Evolutionary conservation across 202 grass and related monocot species (phyloP).

Genomic region (Alloteropsis angusta): DNA sequence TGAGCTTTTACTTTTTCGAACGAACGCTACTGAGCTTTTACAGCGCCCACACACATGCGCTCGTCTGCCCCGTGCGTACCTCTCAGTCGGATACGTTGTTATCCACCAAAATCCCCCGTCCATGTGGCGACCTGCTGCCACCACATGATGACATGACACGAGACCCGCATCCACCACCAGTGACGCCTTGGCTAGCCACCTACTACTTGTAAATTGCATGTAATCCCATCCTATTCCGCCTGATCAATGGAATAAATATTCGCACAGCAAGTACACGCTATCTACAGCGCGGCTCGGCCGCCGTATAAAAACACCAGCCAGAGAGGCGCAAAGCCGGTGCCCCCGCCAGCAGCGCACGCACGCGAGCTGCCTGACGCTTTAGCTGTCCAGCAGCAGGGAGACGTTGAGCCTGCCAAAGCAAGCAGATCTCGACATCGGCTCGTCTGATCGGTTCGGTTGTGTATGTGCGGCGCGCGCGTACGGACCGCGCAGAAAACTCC

Average conservation of each 20-base stretch:
- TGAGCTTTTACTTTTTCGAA: background rate
- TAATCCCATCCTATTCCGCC: background rate
- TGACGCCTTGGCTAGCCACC: background rate
- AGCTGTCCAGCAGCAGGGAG: background rate
- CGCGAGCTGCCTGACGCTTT: background rate
- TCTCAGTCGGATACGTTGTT: background rate
- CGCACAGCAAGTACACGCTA: conserved; percentile 25
- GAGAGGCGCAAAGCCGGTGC: background rate
- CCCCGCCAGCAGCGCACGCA: background rate
- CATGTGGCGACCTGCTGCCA: background rate
- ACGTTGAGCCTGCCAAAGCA: background rate
- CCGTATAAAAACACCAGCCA: background rate
- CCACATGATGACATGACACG: no score
- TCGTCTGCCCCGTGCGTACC: background rate
- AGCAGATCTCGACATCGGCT: conserved; percentile 21
- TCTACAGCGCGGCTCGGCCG: background rate
- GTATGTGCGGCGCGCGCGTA: background rate
- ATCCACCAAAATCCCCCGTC: background rate
- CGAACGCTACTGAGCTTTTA: background rate
- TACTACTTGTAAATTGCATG: background rate
- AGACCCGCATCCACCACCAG: background rate
- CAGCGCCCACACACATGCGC: background rate
- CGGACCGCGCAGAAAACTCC: background rate
- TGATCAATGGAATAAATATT: conserved; percentile 16
- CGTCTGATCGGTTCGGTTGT: background rate